Percentiles rank a stretch among this genome's conserved stretches.
Conservation (phyloP, 371 early-diverging fungal genomes). For the Rhizopus delemar region DNA sequence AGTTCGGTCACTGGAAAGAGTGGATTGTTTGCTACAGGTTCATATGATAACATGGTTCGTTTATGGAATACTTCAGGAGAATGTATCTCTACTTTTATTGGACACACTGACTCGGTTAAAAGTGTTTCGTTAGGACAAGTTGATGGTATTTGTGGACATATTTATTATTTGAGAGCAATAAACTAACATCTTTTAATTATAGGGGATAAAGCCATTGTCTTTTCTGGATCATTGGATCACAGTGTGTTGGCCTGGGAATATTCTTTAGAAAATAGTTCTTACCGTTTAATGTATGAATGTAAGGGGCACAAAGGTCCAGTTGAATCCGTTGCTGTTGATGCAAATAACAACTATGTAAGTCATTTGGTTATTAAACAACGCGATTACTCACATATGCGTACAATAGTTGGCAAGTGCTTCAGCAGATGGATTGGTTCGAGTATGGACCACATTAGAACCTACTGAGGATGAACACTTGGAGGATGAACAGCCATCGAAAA, state of each 20-base stretch:
- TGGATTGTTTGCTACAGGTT: conserved; percentile 72
- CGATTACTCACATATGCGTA: neutral
- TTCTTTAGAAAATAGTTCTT: conserved; percentile 23
- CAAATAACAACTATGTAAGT: conserved; percentile 28
- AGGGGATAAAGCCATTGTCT: conserved; percentile 31
- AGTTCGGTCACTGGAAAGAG: conserved; percentile 64
- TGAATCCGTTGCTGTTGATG: conserved; percentile 59
- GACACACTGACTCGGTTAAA: conserved; percentile 78
- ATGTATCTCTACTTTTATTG: conserved; percentile 68
- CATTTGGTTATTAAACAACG: too few relatives aligned
- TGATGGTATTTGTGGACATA: conserved; percentile 17
- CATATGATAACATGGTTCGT: conserved; percentile 82
- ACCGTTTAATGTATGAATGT: conserved; percentile 64
- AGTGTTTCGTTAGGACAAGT: conserved; percentile 42
- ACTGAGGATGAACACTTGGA: conserved; percentile 59
- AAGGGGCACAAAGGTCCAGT: conserved; percentile 77
- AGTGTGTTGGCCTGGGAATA: conserved; percentile 51
- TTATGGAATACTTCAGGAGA: conserved; percentile 80
- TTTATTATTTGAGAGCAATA: neutral
- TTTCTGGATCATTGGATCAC: conserved; percentile 54
- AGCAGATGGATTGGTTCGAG: conserved; percentile 74
- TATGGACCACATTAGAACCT: conserved; percentile 72
- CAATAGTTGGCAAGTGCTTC: conserved; percentile 78
- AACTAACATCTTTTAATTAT: neutral
- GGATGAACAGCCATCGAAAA: conserved; percentile 44